Base-by-base conservation (phyloP, 768 basidiomycete species). In the Tricholoma flavovirens region DNA sequence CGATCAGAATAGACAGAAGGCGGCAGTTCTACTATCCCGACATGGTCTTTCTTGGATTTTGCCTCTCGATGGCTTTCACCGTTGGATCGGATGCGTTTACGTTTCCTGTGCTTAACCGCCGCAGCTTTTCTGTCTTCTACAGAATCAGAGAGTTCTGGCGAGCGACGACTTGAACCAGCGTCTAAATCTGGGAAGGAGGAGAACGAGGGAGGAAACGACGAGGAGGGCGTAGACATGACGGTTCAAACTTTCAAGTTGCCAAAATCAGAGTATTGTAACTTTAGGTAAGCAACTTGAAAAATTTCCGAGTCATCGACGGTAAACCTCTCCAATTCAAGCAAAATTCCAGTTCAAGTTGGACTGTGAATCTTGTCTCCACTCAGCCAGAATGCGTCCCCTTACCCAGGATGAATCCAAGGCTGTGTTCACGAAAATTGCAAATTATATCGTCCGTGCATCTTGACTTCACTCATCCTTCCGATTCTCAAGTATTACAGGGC, bases 341-440 rank as follows among this genome's bases (percentile, higher is more conserved):
- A n/a, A n/a, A n/a, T n/a, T n/a, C n/a, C n/a, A n/a, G n/a, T n/a
- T n/a, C n/a, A n/a, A n/a, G n/a, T n/a, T n/a, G n/a, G n/a, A n/a
- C n/a, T n/a, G n/a, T n/a, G n/a, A n/a, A n/a, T n/a, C n/a, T n/a
- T n/a, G n/a, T n/a, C n/a, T 45, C 42, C 15, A 19, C 24, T 5
- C 52, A 40, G n/a, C n/a, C 58, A 74, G 54, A 38, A 97, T 98
- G 96, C 87, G 96, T 8, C 96, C 96, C 19, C 77, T 98, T 51
- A 98, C 96, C 22, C 92, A 98, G 70, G 94, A 97, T 57, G 96
- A 99, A 73, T 96, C 92, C 64, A 97, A 97, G 69, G 82, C 88
- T 0, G 90, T 98, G 12, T 99, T 98, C 65, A 87, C 90, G 38
- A 99, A 99, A 71, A 83, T 99, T 38, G 93, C 97, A 48, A 98